Evolutionary conservation across 2,329 filamentous ascomycete genomes (phyloP).

Genomic region (Monosporascus sp.): DNA sequence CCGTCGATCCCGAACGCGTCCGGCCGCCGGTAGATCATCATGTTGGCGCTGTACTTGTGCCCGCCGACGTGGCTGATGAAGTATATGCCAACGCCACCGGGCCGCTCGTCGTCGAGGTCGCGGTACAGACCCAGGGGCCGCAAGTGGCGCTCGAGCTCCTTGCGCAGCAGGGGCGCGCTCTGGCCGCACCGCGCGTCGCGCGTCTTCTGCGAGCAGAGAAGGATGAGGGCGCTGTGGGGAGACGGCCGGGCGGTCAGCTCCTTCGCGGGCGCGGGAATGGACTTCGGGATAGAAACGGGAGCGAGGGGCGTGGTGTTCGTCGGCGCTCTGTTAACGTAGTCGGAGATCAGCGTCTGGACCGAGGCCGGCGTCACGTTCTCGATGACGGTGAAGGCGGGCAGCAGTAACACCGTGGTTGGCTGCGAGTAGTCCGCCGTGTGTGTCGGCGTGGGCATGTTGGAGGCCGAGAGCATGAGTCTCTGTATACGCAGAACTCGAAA

Average conservation of each 20-base stretch:
- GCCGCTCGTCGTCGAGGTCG: conserved; percentile 81
- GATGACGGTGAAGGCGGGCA: conserved; percentile 78
- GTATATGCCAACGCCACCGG: conserved; percentile 90
- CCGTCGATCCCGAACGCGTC: conserved; percentile 51
- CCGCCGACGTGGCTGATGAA: conserved; percentile 96
- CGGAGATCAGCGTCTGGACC: conserved; percentile 65
- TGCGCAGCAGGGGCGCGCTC: conserved; percentile 81
- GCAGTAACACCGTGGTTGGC: conserved; percentile 74
- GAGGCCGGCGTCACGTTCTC: conserved; percentile 76
- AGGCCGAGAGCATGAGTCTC: conserved; percentile 86
- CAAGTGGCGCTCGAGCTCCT: conserved; percentile 85
- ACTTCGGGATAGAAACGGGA: conserved; percentile 31
- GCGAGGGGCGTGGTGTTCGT: conserved; percentile 65
- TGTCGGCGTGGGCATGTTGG: conserved; percentile 78
- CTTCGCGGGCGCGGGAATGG: conserved; percentile 23
- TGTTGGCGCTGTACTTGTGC: conserved; percentile 93
- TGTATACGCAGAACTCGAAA: conserved; percentile 28
- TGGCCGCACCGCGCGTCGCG: conserved; percentile 93
- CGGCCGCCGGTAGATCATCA: conserved; percentile 77
- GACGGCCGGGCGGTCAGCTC: conserved; percentile 52
- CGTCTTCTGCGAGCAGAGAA: conserved; percentile 92
- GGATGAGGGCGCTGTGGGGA: conserved; percentile 79
- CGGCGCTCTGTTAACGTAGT: conserved; percentile 65
- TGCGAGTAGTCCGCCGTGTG: conserved; percentile 57
- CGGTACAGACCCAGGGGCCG: conserved; percentile 79